Conservation (phyloP, 345 rosid species). For the Erucastrum elatum region DNA sequence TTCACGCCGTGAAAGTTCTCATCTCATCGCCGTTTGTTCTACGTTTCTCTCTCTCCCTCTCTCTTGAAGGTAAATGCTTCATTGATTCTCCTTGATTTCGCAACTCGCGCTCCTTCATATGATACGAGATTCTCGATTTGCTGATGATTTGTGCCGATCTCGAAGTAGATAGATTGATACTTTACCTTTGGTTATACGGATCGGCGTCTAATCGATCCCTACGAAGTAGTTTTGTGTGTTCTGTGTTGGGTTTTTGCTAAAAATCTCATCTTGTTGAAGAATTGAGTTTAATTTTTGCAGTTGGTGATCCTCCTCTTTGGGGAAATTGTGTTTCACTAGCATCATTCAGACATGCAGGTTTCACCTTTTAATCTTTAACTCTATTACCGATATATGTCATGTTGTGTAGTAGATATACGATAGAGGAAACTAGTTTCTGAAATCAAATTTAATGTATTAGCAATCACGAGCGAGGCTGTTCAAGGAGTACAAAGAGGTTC, state of each 20-base stretch:
- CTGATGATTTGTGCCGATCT: neutral
- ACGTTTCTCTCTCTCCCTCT: neutral
- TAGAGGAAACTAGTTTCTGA: neutral
- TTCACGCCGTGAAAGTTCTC: neutral
- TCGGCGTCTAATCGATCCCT: neutral
- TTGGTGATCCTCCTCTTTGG: slow-evolving; percentile 5
- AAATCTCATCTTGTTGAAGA: neutral
- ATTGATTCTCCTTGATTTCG: neutral
- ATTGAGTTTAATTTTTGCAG: slow-evolving; percentile 10
- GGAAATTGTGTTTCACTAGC: neutral
- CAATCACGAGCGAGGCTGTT: slow-evolving; percentile 92
- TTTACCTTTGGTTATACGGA: neutral
- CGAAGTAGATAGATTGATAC: neutral
- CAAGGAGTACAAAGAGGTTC: slow-evolving; percentile 97
- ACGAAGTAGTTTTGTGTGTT: neutral
- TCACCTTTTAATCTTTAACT: neutral
- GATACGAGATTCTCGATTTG: neutral
- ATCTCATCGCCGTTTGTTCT: slow-evolving; percentile 4
- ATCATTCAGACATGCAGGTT: slow-evolving; percentile 28
- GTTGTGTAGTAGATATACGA: neutral
- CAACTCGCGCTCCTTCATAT: neutral
- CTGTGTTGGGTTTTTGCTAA: neutral
- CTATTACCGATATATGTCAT: neutral
- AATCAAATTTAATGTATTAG: slow-evolving; percentile 40
- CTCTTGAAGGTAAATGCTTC: slow-evolving; percentile 14